Evolutionary conservation across 495 filamentous ascomycete genomes (phyloP), one percentile per base, ranked within the genome.

Genomic region (Tricharina praecox): DNA sequence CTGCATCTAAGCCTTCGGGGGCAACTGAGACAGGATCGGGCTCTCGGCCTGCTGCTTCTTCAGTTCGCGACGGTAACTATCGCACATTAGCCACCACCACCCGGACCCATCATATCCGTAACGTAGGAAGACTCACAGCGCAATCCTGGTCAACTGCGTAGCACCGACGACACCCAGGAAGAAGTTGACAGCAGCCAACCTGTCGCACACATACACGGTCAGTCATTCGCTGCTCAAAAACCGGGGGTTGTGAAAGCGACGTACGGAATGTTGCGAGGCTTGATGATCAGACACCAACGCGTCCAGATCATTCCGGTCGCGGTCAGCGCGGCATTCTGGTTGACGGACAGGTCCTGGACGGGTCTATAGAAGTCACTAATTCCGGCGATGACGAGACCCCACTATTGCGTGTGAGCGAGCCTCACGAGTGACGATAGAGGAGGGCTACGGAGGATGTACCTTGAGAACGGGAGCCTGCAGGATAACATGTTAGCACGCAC

Each of bases 301-400:
- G 90, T 97, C 90, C 90, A 97, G 70, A 97, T 97, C 34, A 75
- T 64, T 45, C 90, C 90, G n/a, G 90, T 97, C 45, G 74, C 72
- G 51, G 77, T 85, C 33, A 97, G 74, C 21, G 90, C 90, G 37
- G 65, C 65, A 67, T 96, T 97, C 67, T 94, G 87, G 13, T 81
- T 85, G 15, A 94, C 68, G 25, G 87, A 94, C 50, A 97, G 83
- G 62, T 79, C 80, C 62, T 87, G 82, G 37, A 83, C 82, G n/a
- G 90, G 90, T 49, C 90, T 85, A 48, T 75, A 71, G 65, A 97
- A 83, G 68, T 97, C 90, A 53, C 82, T 75, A 66, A 92, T 73
- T 62, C 90, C 90, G 49, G 92, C 82, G 51, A 97, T 69, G 63
- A 95, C 90, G 53, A 97, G 66, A 53, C 68, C 74, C 90, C 90